Evolutionary conservation across 2,329 filamentous ascomycete genomes (phyloP).

Genomic region (Leptodontidium sp.): DNA sequence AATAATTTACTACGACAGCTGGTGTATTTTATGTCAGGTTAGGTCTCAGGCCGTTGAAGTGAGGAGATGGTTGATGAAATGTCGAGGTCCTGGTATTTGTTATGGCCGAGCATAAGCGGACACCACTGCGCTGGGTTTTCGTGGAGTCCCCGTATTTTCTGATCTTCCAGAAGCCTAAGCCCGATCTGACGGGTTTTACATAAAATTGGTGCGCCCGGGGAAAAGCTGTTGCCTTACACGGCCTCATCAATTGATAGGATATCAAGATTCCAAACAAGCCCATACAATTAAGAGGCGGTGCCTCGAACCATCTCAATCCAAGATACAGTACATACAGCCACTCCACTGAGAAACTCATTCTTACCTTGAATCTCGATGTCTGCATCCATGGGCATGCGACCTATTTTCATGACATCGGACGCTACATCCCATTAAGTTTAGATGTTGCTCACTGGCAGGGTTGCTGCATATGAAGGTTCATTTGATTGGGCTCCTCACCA

Average conservation of each 20-base stretch:
- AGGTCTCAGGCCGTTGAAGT: not conserved
- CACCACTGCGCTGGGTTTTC: not conserved
- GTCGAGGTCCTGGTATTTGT: not conserved
- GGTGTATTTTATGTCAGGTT: no score
- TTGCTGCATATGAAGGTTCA: not conserved
- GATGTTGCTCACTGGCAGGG: not conserved
- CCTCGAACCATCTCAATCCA: not conserved
- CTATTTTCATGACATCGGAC: constrained; percentile 6
- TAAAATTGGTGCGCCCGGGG: not conserved
- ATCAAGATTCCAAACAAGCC: not conserved
- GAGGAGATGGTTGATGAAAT: not conserved
- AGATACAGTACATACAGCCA: not conserved
- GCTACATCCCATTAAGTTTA: not conserved
- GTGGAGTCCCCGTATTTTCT: constrained; percentile 1
- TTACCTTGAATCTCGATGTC: no score
- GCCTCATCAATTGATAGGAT: constrained; percentile 7
- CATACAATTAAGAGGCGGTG: not conserved
- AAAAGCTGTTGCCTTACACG: constrained; percentile 6
- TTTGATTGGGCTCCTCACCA: not conserved
- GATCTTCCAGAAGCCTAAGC: constrained; percentile 1
- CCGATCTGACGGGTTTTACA: not conserved
- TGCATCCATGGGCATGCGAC: not conserved
- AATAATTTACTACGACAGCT: no score
- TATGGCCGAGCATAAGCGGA: not conserved
- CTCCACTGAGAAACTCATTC: not conserved